Base-by-base conservation (phyloP, 768 basidiomycete genomes). In the Tylopilus rubrobrunneus region DNA sequence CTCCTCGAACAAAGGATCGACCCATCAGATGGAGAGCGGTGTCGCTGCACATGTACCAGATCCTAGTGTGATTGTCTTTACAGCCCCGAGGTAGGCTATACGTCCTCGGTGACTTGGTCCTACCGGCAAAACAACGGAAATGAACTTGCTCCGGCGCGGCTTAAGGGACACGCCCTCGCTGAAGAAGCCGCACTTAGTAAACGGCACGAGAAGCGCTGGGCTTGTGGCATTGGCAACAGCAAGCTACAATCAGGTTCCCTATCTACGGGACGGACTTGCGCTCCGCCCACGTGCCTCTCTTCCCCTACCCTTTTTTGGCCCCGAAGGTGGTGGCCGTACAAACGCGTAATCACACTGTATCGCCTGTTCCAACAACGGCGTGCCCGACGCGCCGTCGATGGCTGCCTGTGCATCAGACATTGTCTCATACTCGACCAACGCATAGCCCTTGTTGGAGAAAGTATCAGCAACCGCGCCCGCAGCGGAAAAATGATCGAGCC, bases 341-440 rank as follows among this genome's bases (percentile, higher is more conserved):
- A 98, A 98, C 0, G 89, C 92, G 67, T 91, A 98, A 65, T 97
- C 95, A 62, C 92, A 95, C 59, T 89, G 84, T 42, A 98, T 78
- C 17, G 71, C 74, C 73, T 98, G 92, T 64, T 97, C 97, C 51
- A 99, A 73, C 52, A 98, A 71, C 7, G 81, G 76, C 5, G 90
- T 85, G 3, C 92, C 91, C 23, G 87, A 84, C 25, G 94, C 93
- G 44, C 86, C 87, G 52, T 93, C 89, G 57, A 99, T 96, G 17
- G 97, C 97, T 27, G 85, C 83, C 63, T 97, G 92, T 1, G 97
- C 97, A 56, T 98, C 95, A 11, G 85, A 78, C 83, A 91, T 88
- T 6, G 92, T 95, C 66, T 95, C 93, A 69, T 98, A 99, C 72
- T 99, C 97, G 48, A 99, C 92, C 51, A 99, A 76, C 5, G 95